Percentiles rank a stretch among this genome's conserved stretches.
These are phyloP conservation scores for Tetrapyrgos nigripes DNA, from an alignment of 1,284 basidiomycete genomes.

Conservation along the genomic window DNA sequence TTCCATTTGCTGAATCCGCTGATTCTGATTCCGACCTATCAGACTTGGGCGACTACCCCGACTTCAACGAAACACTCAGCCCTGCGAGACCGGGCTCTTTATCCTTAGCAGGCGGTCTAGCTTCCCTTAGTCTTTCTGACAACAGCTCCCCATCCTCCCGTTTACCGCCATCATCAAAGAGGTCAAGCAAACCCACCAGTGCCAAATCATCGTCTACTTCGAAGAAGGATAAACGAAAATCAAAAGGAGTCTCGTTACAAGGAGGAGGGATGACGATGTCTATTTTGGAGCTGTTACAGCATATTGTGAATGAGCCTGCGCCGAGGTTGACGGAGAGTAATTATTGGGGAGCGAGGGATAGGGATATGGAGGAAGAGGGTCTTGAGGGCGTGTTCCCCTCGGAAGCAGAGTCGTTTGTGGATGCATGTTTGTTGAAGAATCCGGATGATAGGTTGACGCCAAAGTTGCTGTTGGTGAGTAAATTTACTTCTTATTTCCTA, in stretches of 20 bases:
- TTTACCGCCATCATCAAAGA: constrained; percentile 28
- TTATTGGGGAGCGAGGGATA: neutral
- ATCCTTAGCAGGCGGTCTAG: constrained; percentile 7
- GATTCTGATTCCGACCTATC: constrained; percentile 69
- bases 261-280: constrained; percentile 95
- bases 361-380: too few species aligned
- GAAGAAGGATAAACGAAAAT: constrained; percentile 63
- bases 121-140: neutral
- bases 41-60: constrained; percentile 57
- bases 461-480: constrained; percentile 79
- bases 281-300: constrained; percentile 95
- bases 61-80: constrained; percentile 56
- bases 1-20: constrained; percentile 84
- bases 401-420: constrained; percentile 80
- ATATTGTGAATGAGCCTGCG: constrained; percentile 97
- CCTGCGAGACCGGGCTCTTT: constrained; percentile 57
- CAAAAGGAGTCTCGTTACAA: constrained; percentile 86
- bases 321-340: constrained; percentile 63
- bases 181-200: too few species aligned
- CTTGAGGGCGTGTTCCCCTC: constrained; percentile 73
- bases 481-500: neutral
- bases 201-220: constrained; percentile 39
- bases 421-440: constrained; percentile 87
- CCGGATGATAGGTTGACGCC: constrained; percentile 80
- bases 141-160: constrained; percentile 27